phyloP scores from a whole-genome alignment of 768 basidiomycete species.

The Termitomyces sp. region DNA sequence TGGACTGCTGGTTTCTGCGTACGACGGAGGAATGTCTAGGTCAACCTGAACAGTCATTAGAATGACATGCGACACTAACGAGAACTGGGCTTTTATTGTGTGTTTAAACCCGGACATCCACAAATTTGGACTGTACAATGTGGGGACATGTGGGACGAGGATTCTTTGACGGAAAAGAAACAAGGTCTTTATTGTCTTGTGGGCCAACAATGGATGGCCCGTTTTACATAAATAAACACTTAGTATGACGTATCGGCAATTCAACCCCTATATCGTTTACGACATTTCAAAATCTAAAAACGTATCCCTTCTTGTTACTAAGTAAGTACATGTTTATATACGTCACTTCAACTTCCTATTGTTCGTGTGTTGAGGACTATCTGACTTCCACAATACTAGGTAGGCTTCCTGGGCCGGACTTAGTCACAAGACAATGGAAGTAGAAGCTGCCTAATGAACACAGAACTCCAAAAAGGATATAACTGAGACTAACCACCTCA shows the following conservation, averaged over 20 bases:
- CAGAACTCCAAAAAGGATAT: background rate
- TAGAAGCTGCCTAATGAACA: background rate
- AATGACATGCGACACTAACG: background rate
- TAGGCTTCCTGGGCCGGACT: too few relatives aligned
- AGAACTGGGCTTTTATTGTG: background rate
- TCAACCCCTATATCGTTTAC: too few relatives aligned
- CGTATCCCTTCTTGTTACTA: too few relatives aligned
- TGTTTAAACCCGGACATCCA: background rate
- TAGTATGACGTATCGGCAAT: too few relatives aligned
- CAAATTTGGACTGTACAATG: background rate
- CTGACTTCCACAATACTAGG: too few relatives aligned
- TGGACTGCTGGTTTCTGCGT: background rate
- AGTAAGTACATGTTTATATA: too few relatives aligned
- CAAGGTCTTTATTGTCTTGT: background rate
- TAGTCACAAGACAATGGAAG: background rate
- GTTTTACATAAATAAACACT: too few relatives aligned
- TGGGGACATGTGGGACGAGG: background rate
- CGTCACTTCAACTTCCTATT: too few relatives aligned
- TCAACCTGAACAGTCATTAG: background rate
- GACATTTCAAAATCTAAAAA: too few relatives aligned
- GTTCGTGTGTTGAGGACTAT: too few relatives aligned
- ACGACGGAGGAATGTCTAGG: slow-evolving; percentile 1
- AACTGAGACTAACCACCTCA: background rate
- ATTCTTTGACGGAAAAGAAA: background rate
- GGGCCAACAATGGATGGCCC: background rate